Percentiles rank a stretch among this genome's conserved stretches.
Conservation (phyloP, 805 yeast species). For the Spathaspora sp. region DNA sequence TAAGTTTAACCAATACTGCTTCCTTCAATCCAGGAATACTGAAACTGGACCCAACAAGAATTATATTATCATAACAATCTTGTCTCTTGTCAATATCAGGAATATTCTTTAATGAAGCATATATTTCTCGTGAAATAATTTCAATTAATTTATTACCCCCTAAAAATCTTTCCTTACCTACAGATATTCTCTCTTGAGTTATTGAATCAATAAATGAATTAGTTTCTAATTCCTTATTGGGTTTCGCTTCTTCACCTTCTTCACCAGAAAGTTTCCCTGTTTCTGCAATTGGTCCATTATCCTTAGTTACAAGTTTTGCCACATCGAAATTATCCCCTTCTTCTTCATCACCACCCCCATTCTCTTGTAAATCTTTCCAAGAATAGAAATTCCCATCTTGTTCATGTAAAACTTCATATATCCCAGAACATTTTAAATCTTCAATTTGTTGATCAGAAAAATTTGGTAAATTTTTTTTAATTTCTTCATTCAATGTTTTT, state of each 20-base stretch:
- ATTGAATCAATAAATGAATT: slow-evolving; percentile 63
- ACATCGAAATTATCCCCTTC: slow-evolving; percentile 77
- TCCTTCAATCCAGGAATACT: slow-evolving; percentile 74
- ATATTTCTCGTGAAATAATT: slow-evolving; percentile 51
- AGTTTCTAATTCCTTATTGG: slow-evolving; percentile 69
- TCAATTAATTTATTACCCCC: slow-evolving; percentile 65
- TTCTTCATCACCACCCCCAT: slow-evolving; percentile 34
- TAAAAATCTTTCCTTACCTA: slow-evolving; percentile 89
- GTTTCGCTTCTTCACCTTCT: slow-evolving; percentile 28
- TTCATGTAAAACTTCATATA: slow-evolving; percentile 75
- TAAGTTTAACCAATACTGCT: slow-evolving; percentile 56
- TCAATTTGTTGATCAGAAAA: slow-evolving; percentile 61
- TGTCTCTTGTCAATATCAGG: slow-evolving; percentile 71
- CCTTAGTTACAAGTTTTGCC: slow-evolving; percentile 72
- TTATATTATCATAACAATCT: slow-evolving; percentile 79
- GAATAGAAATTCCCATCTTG: slow-evolving; percentile 66
- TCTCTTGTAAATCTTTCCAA: slow-evolving; percentile 41
- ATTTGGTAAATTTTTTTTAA: slow-evolving; percentile 55
- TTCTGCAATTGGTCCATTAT: slow-evolving; percentile 18
- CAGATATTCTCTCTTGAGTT: slow-evolving; percentile 51
- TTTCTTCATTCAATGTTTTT: slow-evolving; percentile 49
- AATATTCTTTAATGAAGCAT: slow-evolving; percentile 49
- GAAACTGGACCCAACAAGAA: slow-evolving; percentile 76
- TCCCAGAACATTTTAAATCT: slow-evolving; percentile 65
- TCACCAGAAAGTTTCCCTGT: slow-evolving; percentile 10